Percentiles rank a stretch among this genome's conserved stretches.
phyloP scores from a whole-genome alignment of 805 yeast species.

The Kazachstania kunashirensis region DNA sequence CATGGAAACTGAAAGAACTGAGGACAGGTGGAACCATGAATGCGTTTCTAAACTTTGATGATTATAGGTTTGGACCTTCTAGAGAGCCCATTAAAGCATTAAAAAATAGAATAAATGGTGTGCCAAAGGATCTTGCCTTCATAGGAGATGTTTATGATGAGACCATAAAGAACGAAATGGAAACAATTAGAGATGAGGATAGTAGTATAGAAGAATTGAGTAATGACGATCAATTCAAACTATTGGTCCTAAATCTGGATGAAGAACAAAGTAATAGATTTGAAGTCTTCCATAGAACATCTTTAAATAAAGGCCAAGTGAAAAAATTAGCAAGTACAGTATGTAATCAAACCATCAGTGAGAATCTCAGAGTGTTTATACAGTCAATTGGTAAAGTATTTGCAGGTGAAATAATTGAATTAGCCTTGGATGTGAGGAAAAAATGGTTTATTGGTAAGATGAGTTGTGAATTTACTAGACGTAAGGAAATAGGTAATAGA shows the following conservation, averaged over 20 bases:
- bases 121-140: slow-evolving; percentile 21
- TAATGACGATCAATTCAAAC: slow-evolving; percentile 48
- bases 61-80: background rate
- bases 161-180: slow-evolving; percentile 1
- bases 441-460: slow-evolving; percentile 38
- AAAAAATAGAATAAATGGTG: slow-evolving; percentile 13
- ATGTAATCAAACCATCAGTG: slow-evolving; percentile 70
- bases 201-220: slow-evolving; percentile 26
- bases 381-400: slow-evolving; percentile 84
- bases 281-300: slow-evolving; percentile 77
- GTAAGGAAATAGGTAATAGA: slow-evolving; percentile 31
- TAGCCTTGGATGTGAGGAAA: slow-evolving; percentile 63
- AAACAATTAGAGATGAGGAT: slow-evolving; percentile 4
- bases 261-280: slow-evolving; percentile 79
- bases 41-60: slow-evolving; percentile 8
- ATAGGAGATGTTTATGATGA: slow-evolving; percentile 22
- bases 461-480: slow-evolving; percentile 32
- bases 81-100: slow-evolving; percentile 3
- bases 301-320: slow-evolving; percentile 61
- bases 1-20: slow-evolving; percentile 25
- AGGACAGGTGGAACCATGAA: slow-evolving; percentile 29
- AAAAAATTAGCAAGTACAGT: slow-evolving; percentile 72
- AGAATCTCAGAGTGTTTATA: slow-evolving; percentile 66
- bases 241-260: slow-evolving; percentile 64
- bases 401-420: slow-evolving; percentile 81